These are phyloP conservation scores for Alternaria incomplexa DNA, from an alignment of 2,329 filamentous ascomycete genomes.

Conservation along the genomic window DNA sequence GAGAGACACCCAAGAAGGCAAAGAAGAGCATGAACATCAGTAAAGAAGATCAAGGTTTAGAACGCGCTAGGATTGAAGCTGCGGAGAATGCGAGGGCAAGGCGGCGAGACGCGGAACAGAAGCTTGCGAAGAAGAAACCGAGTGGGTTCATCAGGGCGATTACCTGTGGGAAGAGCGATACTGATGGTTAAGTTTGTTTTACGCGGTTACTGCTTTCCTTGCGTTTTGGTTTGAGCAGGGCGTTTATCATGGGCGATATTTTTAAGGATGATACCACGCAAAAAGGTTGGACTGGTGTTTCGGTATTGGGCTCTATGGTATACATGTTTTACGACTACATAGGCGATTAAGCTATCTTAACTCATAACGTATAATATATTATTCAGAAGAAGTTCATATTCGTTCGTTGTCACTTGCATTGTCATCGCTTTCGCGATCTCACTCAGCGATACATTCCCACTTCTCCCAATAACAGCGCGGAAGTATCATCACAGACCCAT, in stretches of 20 bases:
- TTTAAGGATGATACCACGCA: neutral
- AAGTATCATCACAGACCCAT: neutral
- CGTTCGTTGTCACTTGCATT: neutral
- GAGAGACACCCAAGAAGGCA: neutral
- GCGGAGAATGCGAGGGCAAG: conserved; percentile 1
- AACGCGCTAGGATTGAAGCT: conserved; percentile 1
- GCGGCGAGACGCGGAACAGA: conserved; percentile 2
- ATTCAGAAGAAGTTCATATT: neutral
- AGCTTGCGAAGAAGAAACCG: conserved; percentile 20
- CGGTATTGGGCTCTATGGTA: neutral
- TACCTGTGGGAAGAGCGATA: conserved; percentile 37
- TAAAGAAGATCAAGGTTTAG: conserved; percentile 10
- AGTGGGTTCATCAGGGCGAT: conserved; percentile 41
- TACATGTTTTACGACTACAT: neutral
- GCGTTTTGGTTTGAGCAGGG: neutral
- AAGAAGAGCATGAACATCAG: conserved; percentile 1
- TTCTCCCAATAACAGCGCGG: neutral
- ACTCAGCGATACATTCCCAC: neutral
- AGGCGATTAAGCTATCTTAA: neutral
- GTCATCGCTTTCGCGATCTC: neutral
- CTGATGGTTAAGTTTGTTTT: neutral
- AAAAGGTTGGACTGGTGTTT: neutral
- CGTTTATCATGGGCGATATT: neutral
- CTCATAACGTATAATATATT: neutral
- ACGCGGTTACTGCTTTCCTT: neutral